These are phyloP conservation scores for Cinnamomum micranthum DNA, from an alignment of 164 flowering plant species.

Conservation along the genomic window DNA sequence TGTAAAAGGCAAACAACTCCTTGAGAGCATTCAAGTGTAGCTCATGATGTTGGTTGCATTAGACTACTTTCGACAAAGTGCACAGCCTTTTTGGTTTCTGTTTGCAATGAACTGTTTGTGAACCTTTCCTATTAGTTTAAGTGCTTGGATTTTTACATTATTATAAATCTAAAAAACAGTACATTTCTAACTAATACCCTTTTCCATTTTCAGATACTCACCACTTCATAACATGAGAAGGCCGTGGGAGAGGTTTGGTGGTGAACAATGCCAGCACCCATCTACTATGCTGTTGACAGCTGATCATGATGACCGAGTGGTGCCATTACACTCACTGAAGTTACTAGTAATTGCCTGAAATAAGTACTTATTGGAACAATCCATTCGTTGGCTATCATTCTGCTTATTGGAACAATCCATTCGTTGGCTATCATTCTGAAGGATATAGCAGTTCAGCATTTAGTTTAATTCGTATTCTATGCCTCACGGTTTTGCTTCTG, in stretches of 20 bases:
- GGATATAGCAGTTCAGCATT: too few relatives aligned
- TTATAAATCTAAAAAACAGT: neutral
- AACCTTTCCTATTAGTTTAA: neutral
- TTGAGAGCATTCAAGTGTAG: too few relatives aligned
- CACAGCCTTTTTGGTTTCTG: neutral
- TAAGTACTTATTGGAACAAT: neutral
- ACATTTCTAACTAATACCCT: neutral
- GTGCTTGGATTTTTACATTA: neutral
- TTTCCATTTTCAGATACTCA: conserved; percentile 58
- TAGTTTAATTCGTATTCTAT: too few relatives aligned
- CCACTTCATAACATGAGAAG: conserved; percentile 91
- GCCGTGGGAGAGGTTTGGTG: conserved; percentile 73
- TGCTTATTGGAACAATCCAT: too few relatives aligned
- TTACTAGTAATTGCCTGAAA: conserved; percentile 32
- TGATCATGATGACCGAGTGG: conserved; percentile 98
- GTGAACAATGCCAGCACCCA: conserved; percentile 58
- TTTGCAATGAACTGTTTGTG: neutral
- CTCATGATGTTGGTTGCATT: too few relatives aligned
- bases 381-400: neutral
- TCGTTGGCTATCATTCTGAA: too few relatives aligned
- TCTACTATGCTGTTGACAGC: conserved; percentile 94
- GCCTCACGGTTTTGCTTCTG: too few relatives aligned
- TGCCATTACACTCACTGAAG: conserved; percentile 91
- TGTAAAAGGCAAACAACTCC: too few relatives aligned
- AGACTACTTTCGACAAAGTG: neutral